Evolutionary conservation across 371 early-diverging fungal species (phyloP), one percentile per base, ranked within the genome.

Genomic region (Mortierella sp.): DNA sequence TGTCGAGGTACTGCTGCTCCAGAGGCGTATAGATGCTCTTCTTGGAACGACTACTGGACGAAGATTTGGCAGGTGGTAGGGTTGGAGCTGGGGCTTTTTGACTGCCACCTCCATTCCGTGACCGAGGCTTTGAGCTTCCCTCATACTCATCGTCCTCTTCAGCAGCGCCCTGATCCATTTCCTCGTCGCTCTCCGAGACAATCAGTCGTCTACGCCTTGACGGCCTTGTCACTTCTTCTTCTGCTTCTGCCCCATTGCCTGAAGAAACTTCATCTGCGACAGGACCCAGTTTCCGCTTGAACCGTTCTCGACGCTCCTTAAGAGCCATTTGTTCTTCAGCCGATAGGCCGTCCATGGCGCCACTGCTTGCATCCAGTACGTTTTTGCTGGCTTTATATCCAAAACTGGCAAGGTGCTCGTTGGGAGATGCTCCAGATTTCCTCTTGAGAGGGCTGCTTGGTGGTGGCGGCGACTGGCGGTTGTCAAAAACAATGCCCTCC

Each of bases 1-100:
- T 87, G 28, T 95, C 95, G 13, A 95, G 87, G 31, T 93, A 94
- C 84, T 97, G 97, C 48, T 88, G 77, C 87, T 97, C 97, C 38
- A 97, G 88, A 5, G 97, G 96, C 9, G 97, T 96, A 78, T 92
- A 95, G 73, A 92, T 91, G 28, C 82, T 88, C 76, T 81, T 83
- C 31, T 74, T 31, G 28, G 72, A 14, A 60, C 76, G 78, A 70
- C 28, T 73, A 13, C 63, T 6, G 2, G 54, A 44, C 19, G 57
- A 28, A 8, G 72, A 0, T 34, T 54, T 75, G 16, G 65, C 4
- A n/a, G 34, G n/a, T 10, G 21, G 71, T 60, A 13, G 74, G 42
- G 52, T 21, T 34, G 55, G 6, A 4, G 31, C 48, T 47, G 78
- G 31, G 0, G 54, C 48, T n/a, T 14, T 24, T 79, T 72, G 70